Base-by-base conservation (phyloP, 805 yeast genomes). In the Candida palmyrensis region DNA sequence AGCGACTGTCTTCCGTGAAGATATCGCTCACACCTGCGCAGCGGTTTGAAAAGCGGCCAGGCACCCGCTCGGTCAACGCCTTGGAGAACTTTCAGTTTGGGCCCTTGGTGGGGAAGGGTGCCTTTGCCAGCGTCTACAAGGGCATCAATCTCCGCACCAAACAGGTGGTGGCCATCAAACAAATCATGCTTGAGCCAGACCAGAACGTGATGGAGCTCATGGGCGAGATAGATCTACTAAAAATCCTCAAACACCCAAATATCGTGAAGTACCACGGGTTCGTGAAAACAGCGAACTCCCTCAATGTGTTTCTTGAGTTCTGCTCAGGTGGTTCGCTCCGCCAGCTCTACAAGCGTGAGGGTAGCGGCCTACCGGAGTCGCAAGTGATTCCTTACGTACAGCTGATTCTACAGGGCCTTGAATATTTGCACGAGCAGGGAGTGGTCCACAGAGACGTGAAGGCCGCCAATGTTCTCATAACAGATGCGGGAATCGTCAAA, bases 391-490 rank as follows among this genome's bases (percentile, higher is more conserved):
- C 53, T 6, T 78, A 69, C 44, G 76, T 74, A 21, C 51, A 51
- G 20, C 81, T 76, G 53, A 76, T 78, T 3, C 51, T 82, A 7
- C 51, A 65, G 17, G 90, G 88, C 1, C 58, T 82, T n/a, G 59
- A 49, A 7, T 82, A 79, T 46, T 58, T 82, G 22, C 88, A 82
- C 44, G 69, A 64, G n/a, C 82, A 78, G 48, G 85, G 85, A 29
- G 81, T 82, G 13, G 79, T 82, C 8, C 92, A 82, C 50, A 62
- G 97, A 39, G 97, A 90, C 55, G 84, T 90, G 33, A 90, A 89
- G 53, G 95, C 97, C 2, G 97, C 96, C 0, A 90, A 90, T 53
- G 76, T 90, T 16, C 60, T 90, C 21, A 54, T 89, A 12, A 79
- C 86, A 13, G 71, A 71, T 2, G 58, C 68, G 9, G 79, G 88